Evolutionary conservation across 2,329 filamentous ascomycete species (phyloP).

Genomic region (Nigrospora sphaerica): DNA sequence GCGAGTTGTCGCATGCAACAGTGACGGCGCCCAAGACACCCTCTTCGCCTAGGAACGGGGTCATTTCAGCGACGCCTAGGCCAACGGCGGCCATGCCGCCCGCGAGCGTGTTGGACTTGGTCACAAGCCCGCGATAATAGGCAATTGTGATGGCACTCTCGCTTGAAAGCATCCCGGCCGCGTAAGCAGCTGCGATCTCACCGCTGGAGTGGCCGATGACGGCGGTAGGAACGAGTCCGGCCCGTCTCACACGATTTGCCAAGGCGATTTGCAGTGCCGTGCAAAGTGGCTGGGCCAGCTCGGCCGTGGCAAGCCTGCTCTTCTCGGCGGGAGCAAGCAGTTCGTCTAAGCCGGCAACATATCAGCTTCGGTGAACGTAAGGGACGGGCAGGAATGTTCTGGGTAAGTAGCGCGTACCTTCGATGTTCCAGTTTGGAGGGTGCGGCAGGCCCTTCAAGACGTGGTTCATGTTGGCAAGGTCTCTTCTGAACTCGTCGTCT

Average conservation of each 20-base stretch:
- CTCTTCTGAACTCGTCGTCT: too few relatives aligned
- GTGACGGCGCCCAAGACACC: slow-evolving; percentile 8
- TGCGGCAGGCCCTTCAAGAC: too few relatives aligned
- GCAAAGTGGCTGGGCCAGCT: slow-evolving; percentile 24
- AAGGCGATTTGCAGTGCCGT: slow-evolving; percentile 32
- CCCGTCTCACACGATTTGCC: slow-evolving; percentile 25
- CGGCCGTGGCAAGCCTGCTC: slow-evolving; percentile 12
- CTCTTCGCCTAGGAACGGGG: slow-evolving; percentile 14
- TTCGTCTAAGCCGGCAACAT: slow-evolving; percentile 3
- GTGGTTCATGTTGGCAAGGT: too few relatives aligned
- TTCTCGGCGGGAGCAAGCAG: slow-evolving; percentile 9
- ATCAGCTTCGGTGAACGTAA: background rate
- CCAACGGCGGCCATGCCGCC: slow-evolving; percentile 33
- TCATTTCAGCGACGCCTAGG: slow-evolving; percentile 21
- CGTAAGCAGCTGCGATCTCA: slow-evolving; percentile 38
- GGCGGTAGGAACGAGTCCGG: slow-evolving; percentile 22
- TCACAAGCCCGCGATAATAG: slow-evolving; percentile 14
- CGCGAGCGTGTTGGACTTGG: background rate
- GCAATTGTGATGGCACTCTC: slow-evolving; percentile 28
- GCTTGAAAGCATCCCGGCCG: slow-evolving; percentile 24
- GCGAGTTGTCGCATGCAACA: slow-evolving; percentile 23
- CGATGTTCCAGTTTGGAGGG: too few relatives aligned
- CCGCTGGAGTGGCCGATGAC: slow-evolving; percentile 36
- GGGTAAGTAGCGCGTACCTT: background rate
- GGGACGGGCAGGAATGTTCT: slow-evolving; percentile 5